Evolutionary conservation across 2,329 filamentous ascomycete species (phyloP).

Genomic region (Xenosphaeropsis pyriputrescens): DNA sequence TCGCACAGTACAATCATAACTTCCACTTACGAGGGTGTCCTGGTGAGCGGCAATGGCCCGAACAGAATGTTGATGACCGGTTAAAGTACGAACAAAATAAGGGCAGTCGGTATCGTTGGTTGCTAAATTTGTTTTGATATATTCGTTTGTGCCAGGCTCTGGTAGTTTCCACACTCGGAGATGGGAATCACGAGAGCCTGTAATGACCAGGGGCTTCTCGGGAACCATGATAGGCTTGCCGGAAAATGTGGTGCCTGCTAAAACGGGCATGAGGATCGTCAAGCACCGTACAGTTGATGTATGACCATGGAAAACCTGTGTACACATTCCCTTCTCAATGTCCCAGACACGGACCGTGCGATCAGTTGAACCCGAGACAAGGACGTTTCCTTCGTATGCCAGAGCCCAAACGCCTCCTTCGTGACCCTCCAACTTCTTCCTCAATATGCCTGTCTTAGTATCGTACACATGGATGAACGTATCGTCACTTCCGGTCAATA

Average conservation of each 20-base stretch:
- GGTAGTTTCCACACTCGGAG: slow-evolving; percentile 90
- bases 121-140: slow-evolving; percentile 67
- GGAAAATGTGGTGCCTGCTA: slow-evolving; percentile 56
- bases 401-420: slow-evolving; percentile 97
- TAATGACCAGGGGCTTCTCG: slow-evolving; percentile 90
- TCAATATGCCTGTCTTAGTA: slow-evolving; percentile 79
- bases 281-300: slow-evolving; percentile 94
- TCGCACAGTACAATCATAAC: slow-evolving; percentile 87
- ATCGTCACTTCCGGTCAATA: slow-evolving; percentile 93
- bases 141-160: slow-evolving; percentile 58
- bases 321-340: slow-evolving; percentile 82
- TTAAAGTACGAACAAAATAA: slow-evolving; percentile 80
- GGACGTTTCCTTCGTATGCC: slow-evolving; percentile 86
- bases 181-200: slow-evolving; percentile 87
- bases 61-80: slow-evolving; percentile 84
- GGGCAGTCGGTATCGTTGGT: slow-evolving; percentile 70
- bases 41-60: slow-evolving; percentile 90
- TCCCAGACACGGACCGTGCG: slow-evolving; percentile 99
- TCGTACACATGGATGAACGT: slow-evolving; percentile 97
- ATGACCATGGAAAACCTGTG: slow-evolving; percentile 93
- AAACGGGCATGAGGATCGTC: slow-evolving; percentile 80
- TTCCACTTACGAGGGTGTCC: slow-evolving; percentile 92
- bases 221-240: slow-evolving; percentile 78
- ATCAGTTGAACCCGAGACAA: slow-evolving; percentile 94
- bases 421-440: slow-evolving; percentile 76